phyloP scores from a whole-genome alignment of 768 basidiomycete species.

The Infundibulicybe gibba region DNA sequence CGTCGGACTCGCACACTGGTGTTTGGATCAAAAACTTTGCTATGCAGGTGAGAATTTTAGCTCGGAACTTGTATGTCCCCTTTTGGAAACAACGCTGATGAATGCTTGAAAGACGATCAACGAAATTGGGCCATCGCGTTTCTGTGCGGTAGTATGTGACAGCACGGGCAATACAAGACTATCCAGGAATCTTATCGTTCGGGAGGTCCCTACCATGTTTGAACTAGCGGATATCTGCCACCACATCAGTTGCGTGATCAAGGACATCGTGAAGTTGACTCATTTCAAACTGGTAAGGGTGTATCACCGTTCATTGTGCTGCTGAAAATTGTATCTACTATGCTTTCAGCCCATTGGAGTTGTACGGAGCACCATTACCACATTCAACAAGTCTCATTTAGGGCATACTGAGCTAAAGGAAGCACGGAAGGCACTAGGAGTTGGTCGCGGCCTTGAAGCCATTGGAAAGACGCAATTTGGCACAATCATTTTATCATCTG shows the following conservation, averaged over 20 bases:
- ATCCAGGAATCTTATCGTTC: constrained; percentile 6
- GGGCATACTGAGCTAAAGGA: constrained; percentile 10
- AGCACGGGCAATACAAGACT: constrained; percentile 22
- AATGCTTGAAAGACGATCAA: background rate
- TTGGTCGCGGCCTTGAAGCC: constrained; percentile 12
- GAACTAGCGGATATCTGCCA: constrained; percentile 19
- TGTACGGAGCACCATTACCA: constrained; percentile 14
- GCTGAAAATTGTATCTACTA: background rate
- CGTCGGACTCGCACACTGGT: constrained; percentile 20
- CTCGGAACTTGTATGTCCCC: background rate
- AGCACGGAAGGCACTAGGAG: constrained; percentile 7
- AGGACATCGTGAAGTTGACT: constrained; percentile 17
- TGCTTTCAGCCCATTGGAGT: constrained; percentile 6
- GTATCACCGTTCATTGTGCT: background rate
- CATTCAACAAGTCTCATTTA: constrained; percentile 14
- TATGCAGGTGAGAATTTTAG: constrained; percentile 5
- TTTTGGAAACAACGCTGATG: background rate
- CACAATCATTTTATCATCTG: constrained; percentile 12
- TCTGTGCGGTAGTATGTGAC: constrained; percentile 18
- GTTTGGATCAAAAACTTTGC: constrained; percentile 17
- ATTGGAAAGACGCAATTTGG: constrained; percentile 21
- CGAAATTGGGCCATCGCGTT: constrained; percentile 16
- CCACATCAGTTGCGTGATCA: constrained; percentile 17
- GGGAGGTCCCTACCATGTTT: constrained; percentile 12
- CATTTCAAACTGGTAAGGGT: constrained; percentile 12